Conservation (phyloP, 2,329 filamentous ascomycete species). For the Aspergillus jensenii region DNA sequence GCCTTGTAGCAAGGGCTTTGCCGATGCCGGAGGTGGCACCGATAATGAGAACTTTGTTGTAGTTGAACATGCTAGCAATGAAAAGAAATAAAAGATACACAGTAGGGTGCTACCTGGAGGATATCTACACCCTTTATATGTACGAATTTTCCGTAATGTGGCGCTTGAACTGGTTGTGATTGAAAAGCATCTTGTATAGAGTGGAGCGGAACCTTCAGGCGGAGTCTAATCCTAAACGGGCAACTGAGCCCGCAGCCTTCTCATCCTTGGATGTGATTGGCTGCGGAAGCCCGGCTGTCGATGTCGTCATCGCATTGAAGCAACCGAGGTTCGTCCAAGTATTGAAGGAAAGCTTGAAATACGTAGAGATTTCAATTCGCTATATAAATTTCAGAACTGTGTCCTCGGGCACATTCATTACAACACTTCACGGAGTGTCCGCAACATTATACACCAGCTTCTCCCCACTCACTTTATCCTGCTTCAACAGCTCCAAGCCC, state of each 20-base stretch:
- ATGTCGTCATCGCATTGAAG: too few relatives aligned
- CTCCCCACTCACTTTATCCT: not conserved
- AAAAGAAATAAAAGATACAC: too few relatives aligned
- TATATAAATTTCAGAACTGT: not conserved
- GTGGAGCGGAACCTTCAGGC: not conserved
- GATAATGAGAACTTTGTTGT: slow-evolving; percentile 55
- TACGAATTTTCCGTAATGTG: too few relatives aligned
- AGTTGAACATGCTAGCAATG: slow-evolving; percentile 19
- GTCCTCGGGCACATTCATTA: too few relatives aligned
- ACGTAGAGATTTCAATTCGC: not conserved
- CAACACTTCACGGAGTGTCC: not conserved
- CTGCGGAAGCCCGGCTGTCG: too few relatives aligned
- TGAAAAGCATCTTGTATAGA: not conserved
- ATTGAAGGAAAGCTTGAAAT: too few relatives aligned
- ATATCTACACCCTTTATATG: too few relatives aligned
- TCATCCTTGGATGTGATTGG: not conserved
- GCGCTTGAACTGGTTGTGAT: too few relatives aligned
- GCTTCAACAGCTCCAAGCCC: not conserved
- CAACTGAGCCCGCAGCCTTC: not conserved
- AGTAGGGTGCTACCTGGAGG: too few relatives aligned
- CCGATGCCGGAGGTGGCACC: slow-evolving; percentile 52
- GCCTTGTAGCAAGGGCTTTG: slow-evolving; percentile 49
- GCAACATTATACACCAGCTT: not conserved
- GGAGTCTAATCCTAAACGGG: not conserved
- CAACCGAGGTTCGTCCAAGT: too few relatives aligned